Percentiles rank a stretch among this genome's conserved stretches.
phyloP scores from a whole-genome alignment of 2,329 filamentous ascomycete species.

The Alternaria brassicae region DNA sequence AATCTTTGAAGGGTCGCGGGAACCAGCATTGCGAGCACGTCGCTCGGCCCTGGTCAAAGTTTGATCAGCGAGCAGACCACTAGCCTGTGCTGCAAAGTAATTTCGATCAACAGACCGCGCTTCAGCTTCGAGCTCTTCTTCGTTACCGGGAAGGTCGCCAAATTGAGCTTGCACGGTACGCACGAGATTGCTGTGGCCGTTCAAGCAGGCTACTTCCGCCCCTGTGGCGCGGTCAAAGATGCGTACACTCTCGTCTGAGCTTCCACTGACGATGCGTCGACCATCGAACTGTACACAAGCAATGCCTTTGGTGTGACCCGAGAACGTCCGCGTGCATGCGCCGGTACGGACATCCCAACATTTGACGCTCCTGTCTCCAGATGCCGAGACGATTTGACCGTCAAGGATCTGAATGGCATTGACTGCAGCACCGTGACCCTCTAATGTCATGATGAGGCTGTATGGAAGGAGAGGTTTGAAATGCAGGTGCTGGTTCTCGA shows the following conservation, averaged over 20 bases:
- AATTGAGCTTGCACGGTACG: conserved; percentile 95
- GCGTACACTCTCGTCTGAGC: conserved; percentile 93
- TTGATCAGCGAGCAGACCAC: conserved; percentile 51
- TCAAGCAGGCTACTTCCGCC: conserved; percentile 86
- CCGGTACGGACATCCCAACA: conserved; percentile 90
- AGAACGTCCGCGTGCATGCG: conserved; percentile 75
- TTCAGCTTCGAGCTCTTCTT: conserved; percentile 74
- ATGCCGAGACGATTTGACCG: conserved; percentile 89
- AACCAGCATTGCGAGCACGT: conserved; percentile 69
- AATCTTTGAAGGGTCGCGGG: conserved; percentile 76
- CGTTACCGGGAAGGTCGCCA: conserved; percentile 82
- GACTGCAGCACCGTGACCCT: conserved; percentile 88
- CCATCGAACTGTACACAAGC: conserved; percentile 98
- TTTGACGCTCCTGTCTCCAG: conserved; percentile 91
- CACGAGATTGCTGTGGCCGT: conserved; percentile 83
- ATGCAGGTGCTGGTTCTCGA: conserved; percentile 48
- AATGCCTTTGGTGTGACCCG: conserved; percentile 92
- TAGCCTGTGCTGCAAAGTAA: conserved; percentile 68
- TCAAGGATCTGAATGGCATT: conserved; percentile 93
- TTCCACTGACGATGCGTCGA: conserved; percentile 90
- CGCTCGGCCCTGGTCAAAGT: conserved; percentile 45
- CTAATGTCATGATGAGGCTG: conserved; percentile 77
- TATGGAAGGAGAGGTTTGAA: conserved; percentile 71
- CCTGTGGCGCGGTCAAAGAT: conserved; percentile 89
- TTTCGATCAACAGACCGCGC: conserved; percentile 75